phyloP scores from a whole-genome alignment of 2,329 filamentous ascomycete genomes.

The Penicillium psychrosexuale region DNA sequence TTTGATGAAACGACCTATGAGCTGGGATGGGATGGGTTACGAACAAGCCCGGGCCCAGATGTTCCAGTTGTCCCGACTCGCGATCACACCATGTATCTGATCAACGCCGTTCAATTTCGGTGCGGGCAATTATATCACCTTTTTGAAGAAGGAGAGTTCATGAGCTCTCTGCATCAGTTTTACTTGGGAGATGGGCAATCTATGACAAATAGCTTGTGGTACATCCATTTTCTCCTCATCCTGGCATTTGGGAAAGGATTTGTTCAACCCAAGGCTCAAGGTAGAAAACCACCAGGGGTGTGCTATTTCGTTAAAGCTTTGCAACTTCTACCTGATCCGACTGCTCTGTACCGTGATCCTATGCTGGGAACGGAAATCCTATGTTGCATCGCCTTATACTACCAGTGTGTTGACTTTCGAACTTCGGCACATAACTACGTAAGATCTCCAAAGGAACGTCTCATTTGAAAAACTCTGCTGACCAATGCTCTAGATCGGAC shows the following conservation, averaged over 20 bases:
- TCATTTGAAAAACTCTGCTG: conserved; percentile 43
- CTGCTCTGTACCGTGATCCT: conserved; percentile 43
- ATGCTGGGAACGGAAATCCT: conserved; percentile 50
- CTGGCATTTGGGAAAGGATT: conserved; percentile 57
- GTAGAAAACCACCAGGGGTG: conserved; percentile 45
- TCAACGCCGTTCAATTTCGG: conserved; percentile 57
- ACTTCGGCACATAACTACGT: conserved; percentile 51
- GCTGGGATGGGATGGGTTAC: conserved; percentile 49
- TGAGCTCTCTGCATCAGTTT: conserved; percentile 42
- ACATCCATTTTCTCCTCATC: conserved; percentile 53
- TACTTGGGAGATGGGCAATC: conserved; percentile 34
- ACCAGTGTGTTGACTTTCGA: conserved; percentile 51
- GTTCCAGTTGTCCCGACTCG: conserved; percentile 44
- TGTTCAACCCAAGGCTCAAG: conserved; percentile 38
- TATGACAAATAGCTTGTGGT: conserved; percentile 43
- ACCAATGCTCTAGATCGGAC: conserved; percentile 46
- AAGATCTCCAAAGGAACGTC: conserved; percentile 44
- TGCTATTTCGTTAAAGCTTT: conserved; percentile 48
- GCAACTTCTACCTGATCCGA: conserved; percentile 43
- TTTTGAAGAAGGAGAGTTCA: conserved; percentile 52
- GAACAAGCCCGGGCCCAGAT: conserved; percentile 31
- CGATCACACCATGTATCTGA: conserved; percentile 52
- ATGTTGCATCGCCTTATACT: conserved; percentile 50
- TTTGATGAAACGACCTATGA: conserved; percentile 55
- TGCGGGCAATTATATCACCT: conserved; percentile 54